Evolutionary conservation across 148 eudicot genomes (phyloP).

Genomic region (Drosera capensis): DNA sequence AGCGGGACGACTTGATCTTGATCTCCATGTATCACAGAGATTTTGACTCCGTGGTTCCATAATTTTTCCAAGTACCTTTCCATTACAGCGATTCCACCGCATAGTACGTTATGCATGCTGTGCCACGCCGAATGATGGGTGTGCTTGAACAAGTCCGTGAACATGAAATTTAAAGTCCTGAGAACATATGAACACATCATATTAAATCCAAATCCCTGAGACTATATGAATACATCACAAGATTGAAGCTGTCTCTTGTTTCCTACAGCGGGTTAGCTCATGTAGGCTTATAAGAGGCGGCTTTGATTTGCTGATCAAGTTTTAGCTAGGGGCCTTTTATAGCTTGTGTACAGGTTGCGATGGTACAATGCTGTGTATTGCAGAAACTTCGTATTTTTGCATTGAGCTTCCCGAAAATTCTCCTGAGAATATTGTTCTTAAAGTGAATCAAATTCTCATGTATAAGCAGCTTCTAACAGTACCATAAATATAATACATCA

Average conservation of each 20-base stretch:
- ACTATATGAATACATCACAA: background rate
- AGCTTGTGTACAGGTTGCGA: too few species aligned
- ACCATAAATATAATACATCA: background rate
- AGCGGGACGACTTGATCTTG: constrained; percentile 45
- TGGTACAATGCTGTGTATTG: too few species aligned
- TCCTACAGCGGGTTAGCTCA: too few species aligned
- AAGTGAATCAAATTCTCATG: background rate
- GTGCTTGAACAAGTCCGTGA: constrained; percentile 37
- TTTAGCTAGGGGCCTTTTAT: too few species aligned
- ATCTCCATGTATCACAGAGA: constrained; percentile 43
- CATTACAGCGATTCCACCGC: constrained; percentile 50
- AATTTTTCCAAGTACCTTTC: constrained; percentile 36
- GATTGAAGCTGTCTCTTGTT: background rate
- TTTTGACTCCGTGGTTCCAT: constrained; percentile 11
- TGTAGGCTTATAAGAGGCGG: too few species aligned
- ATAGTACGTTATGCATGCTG: constrained; percentile 64
- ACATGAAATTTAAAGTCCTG: constrained; percentile 37
- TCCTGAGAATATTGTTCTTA: too few species aligned
- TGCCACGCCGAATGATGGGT: constrained; percentile 94
- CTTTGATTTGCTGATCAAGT: too few species aligned
- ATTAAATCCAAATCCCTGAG: too few species aligned
- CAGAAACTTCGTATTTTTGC: too few species aligned
- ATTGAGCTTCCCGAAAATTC: too few species aligned
- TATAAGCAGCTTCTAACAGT: background rate
- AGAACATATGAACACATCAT: background rate